Evolutionary conservation across 371 early-diverging fungal genomes (phyloP), one percentile per base, ranked within the genome.

Genomic region (Rhizopus delemar): DNA sequence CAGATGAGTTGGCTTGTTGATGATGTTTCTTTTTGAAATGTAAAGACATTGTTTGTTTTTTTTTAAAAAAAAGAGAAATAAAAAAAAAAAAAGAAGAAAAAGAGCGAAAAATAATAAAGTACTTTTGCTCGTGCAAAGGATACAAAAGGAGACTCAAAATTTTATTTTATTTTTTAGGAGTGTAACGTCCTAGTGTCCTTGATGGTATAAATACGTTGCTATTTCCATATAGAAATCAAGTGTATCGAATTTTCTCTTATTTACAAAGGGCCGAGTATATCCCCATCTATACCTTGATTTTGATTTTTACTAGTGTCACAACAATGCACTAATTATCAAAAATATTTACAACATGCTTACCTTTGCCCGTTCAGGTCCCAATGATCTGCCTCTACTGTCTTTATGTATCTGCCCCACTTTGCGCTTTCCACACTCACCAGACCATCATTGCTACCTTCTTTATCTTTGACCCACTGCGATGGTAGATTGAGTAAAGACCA

Each of bases 371-470:
- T 89, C 38, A 96, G 78, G 65, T 92, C 93, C 87, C 91, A 96
- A 68, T 96, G 95, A 64, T 93, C 93, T n/a, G 90, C 88, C 11
- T 69, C 54, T 16, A 94, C 80, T 5, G 91, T 89, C 36, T 89
- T 90, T 22, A 93, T 66, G 51, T 93, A 92, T 41, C 84, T 75
- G 13, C 97, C 97, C 95, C 95, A 96, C 62, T 78, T 77, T 3
- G 95, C 94, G 59, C 87, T 86, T 8, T 81, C 61, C 8, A 93
- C 61, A 36, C 87, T 85, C 1, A 96, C 97, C 45, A 96, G 66
- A 28, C 97, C 97, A 71, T 96, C 97, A 68, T 96, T 96, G 0
- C 81, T 80, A 8, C 96, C 97, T 48, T 70, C 67, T 31, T 57
- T 66, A 5, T 59, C 59, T 41, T 56, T 48, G 6, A 57, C 39